Evolutionary conservation across 352 stramenopile genomes (phyloP).

Genomic region (Phytophthora boehmeriae): DNA sequence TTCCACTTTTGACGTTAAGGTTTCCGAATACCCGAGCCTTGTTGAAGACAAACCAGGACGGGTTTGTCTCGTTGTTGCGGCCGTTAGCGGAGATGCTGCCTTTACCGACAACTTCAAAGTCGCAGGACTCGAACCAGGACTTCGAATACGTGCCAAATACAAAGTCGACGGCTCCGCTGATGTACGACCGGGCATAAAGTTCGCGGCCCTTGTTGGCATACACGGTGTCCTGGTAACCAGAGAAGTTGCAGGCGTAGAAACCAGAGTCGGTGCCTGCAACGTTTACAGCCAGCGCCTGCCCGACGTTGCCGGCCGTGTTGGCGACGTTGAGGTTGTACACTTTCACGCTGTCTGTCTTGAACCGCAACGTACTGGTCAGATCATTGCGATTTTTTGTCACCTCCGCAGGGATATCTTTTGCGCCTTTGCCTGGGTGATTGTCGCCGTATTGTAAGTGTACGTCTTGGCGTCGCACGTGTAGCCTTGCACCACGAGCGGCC

Average conservation of each 20-base stretch:
- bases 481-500: conserved; percentile 21
- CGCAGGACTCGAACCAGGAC: conserved; percentile 25
- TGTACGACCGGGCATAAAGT: conserved; percentile 23
- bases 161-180: conserved; percentile 22
- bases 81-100: conserved; percentile 19
- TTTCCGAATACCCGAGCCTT: conserved; percentile 17
- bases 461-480: conserved; percentile 21
- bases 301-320: conserved; percentile 19
- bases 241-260: conserved; percentile 27
- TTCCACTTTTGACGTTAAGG: conserved; percentile 3
- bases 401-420: conserved; percentile 18
- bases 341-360: conserved; percentile 24
- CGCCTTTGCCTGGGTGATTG: conserved; percentile 24
- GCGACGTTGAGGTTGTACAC: conserved; percentile 31
- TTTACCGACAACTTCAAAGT: conserved; percentile 15
- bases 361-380: conserved; percentile 18
- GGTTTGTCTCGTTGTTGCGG: conserved; percentile 19
- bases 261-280: conserved; percentile 18
- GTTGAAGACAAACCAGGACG: conserved; percentile 27
- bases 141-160: conserved; percentile 9
- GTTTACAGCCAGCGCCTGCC: conserved; percentile 21
- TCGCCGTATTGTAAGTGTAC: conserved; percentile 21
- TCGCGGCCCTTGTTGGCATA: conserved; percentile 21
- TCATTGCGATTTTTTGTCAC: conserved; percentile 22
- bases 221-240: conserved; percentile 23